These are phyloP conservation scores for Echium plantagineum DNA, from an alignment of 257 asterid species.

Conservation along the genomic window DNA sequence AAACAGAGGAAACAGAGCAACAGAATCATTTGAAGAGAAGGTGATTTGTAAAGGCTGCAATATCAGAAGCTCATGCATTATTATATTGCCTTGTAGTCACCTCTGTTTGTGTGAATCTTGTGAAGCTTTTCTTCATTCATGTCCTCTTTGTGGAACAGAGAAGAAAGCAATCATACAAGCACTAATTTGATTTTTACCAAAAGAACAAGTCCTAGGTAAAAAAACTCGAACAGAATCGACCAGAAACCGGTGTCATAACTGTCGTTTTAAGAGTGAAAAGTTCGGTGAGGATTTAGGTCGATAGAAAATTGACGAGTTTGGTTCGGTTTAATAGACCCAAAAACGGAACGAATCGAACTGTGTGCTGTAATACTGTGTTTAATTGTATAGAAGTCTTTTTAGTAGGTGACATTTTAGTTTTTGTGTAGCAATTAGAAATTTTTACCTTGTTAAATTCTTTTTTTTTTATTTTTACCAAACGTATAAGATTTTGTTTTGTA, in stretches of 20 bases:
- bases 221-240: no score
- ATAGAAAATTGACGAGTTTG: no score
- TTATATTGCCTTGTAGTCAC: conserved; percentile 62
- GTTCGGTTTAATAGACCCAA: no score
- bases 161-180: conserved; percentile 44
- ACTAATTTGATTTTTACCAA: conserved; percentile 16
- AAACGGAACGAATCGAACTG: no score
- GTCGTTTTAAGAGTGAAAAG: no score
- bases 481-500: conserved; percentile 1
- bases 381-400: not conserved
- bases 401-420: not conserved
- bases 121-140: conserved; percentile 37
- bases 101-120: conserved; percentile 57
- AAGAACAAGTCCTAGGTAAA: no score
- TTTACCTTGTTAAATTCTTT: no score
- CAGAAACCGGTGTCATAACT: no score
- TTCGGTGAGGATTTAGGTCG: no score
- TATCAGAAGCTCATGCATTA: conserved; percentile 25
- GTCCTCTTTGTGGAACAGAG: conserved; percentile 43
- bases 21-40: not conserved
- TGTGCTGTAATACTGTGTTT: no score
- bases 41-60: conserved; percentile 44
- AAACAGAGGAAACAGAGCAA: conserved; percentile 1
- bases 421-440: not conserved
- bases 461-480: no score